Percentiles rank a stretch among this genome's conserved stretches.
These are phyloP conservation scores for Xerophyta viscosa DNA, from an alignment of 106 monocot species.

Conservation along the genomic window DNA sequence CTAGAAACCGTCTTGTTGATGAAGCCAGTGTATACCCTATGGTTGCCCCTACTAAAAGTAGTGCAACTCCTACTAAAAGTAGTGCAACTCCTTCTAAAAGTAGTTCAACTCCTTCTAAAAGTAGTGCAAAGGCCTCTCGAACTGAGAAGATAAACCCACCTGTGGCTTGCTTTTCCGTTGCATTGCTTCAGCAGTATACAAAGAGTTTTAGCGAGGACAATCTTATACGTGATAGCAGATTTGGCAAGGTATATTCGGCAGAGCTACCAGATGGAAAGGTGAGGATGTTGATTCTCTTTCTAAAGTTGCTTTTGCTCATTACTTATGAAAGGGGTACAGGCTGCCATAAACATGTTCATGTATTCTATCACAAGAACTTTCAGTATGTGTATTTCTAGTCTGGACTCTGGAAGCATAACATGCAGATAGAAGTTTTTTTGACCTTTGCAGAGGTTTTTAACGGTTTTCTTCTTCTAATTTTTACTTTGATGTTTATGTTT, in stretches of 20 bases:
- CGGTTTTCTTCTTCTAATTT: too few relatives aligned
- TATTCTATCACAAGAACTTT: too few relatives aligned
- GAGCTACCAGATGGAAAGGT: constrained; percentile 85
- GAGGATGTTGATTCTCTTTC: too few relatives aligned
- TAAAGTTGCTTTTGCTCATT: too few relatives aligned
- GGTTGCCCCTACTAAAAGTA: too few relatives aligned
- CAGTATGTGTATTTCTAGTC: too few relatives aligned
- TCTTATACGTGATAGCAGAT: constrained; percentile 60
- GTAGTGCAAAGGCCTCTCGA: constrained; percentile 6
- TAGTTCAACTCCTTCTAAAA: constrained; percentile 18
- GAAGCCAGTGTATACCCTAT: constrained; percentile 39
- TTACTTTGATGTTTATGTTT: too few relatives aligned
- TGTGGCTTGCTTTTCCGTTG: constrained; percentile 69
- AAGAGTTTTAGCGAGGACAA: constrained; percentile 87
- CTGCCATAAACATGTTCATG: too few relatives aligned
- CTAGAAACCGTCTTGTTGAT: constrained; percentile 24
- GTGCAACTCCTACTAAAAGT: too few relatives aligned
- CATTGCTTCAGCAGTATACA: constrained; percentile 91
- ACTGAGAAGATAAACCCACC: constrained; percentile 25
- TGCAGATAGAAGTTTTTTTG: too few relatives aligned
- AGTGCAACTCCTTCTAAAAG: constrained; percentile 25
- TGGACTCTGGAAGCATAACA: too few relatives aligned
- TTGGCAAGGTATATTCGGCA: constrained; percentile 74
- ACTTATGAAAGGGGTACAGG: background rate
- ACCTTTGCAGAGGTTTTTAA: too few relatives aligned